phyloP scores from a whole-genome alignment of 1,139 yeast species.

The Suhomyces taliae region DNA sequence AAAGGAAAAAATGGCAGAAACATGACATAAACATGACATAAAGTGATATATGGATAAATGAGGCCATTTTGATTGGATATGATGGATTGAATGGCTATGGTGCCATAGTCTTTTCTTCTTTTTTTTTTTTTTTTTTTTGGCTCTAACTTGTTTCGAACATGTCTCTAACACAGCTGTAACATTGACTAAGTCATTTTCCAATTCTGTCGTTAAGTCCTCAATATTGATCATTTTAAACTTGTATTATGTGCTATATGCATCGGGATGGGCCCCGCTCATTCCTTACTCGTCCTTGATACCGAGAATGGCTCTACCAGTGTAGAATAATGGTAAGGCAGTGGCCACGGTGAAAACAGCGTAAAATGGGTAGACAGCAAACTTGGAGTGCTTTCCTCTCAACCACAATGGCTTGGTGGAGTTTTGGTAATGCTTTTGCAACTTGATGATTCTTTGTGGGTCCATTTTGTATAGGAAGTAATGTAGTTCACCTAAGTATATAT shows the following conservation, averaged over 20 bases:
- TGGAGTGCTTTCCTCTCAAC: constrained; percentile 75
- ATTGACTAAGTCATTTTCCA: background rate
- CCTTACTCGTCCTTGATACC: constrained; percentile 60
- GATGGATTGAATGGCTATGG: no score
- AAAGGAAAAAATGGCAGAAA: no score
- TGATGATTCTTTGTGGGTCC: constrained; percentile 69
- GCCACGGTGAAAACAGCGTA: constrained; percentile 79
- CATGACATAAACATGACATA: no score
- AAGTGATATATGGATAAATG: no score
- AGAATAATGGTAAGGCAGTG: constrained; percentile 68
- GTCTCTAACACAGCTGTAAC: no score
- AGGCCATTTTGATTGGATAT: no score
- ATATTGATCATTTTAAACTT: background rate
- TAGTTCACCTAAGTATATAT: constrained; percentile 2
- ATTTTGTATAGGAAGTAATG: constrained; percentile 19
- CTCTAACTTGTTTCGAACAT: no score
- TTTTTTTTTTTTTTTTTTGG: no score
- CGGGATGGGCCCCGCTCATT: background rate
- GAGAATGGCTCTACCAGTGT: constrained; percentile 74
- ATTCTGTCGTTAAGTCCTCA: background rate
- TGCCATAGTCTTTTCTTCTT: no score
- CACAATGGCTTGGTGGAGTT: constrained; percentile 69
- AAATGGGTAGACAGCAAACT: constrained; percentile 83
- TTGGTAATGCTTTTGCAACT: constrained; percentile 76
- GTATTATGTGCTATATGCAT: constrained; percentile 6